Evolutionary conservation across 2,329 filamentous ascomycete species (phyloP).

Genomic region (Malbranchea cinnamomea): DNA sequence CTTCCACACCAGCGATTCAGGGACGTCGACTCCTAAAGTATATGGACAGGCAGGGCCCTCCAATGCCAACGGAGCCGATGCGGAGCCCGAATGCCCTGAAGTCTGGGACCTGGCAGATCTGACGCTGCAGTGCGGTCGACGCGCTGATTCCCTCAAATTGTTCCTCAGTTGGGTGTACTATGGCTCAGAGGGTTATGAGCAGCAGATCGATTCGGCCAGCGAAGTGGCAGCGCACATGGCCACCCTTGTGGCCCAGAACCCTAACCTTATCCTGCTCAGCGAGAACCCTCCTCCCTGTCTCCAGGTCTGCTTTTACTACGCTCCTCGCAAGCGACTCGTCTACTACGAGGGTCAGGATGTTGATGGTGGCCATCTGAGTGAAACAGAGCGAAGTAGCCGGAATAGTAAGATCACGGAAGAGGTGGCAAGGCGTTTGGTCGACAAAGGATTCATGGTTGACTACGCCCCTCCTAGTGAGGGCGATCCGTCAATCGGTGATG

Average conservation of each 20-base stretch:
- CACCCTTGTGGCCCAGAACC: constrained; percentile 36
- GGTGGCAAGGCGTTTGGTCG: constrained; percentile 40
- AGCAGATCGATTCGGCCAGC: constrained; percentile 59
- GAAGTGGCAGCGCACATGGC: constrained; percentile 56
- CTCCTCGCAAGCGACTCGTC: constrained; percentile 39
- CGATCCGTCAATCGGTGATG: constrained; percentile 36
- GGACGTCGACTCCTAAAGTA: constrained; percentile 11
- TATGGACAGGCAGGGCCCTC: too few species aligned
- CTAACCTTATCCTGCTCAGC: constrained; percentile 56
- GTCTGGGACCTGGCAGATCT: constrained; percentile 84
- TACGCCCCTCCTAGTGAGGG: constrained; percentile 40
- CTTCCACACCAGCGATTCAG: constrained; percentile 46
- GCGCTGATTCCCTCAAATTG: constrained; percentile 74
- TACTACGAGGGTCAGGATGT: constrained; percentile 17
- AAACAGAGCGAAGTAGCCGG: constrained; percentile 24
- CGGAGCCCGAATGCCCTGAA: constrained; percentile 33
- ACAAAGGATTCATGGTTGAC: constrained; percentile 54
- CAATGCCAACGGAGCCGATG: too few species aligned
- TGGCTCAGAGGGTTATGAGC: constrained; percentile 57
- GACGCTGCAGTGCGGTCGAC: constrained; percentile 81
- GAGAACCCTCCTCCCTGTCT: constrained; percentile 69
- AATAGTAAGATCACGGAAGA: constrained; percentile 43
- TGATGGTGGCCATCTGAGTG: constrained; percentile 13
- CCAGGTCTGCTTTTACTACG: constrained; percentile 90
- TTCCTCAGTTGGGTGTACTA: constrained; percentile 85